A percentile compares a stretch with the other conserved stretches of the same genome.
These are phyloP conservation scores for Persicaria maculosa DNA, from an alignment of 148 eudicot species.

Conservation along the genomic window DNA sequence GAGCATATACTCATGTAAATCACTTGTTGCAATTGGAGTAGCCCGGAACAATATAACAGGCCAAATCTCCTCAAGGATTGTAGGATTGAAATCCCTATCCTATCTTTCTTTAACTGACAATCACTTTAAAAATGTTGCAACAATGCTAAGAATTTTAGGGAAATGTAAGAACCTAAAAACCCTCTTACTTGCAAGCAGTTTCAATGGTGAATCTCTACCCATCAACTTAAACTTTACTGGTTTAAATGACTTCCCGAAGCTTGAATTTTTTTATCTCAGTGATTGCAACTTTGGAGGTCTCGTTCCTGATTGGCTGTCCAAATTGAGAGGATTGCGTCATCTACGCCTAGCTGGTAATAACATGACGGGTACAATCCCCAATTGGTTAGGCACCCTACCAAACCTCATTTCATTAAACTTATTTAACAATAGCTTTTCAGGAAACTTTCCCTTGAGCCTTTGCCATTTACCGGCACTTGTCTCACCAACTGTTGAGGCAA, in stretches of 20 bases:
- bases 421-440: conserved; percentile 45
- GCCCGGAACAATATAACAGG: no score
- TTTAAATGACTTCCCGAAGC: conserved; percentile 36
- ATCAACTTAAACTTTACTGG: conserved; percentile 24
- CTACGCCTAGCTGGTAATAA: conserved; percentile 51
- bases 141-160: no score
- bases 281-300: conserved; percentile 56
- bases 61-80: no score
- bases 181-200: conserved; percentile 42
- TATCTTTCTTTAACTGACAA: no score
- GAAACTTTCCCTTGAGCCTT: conserved; percentile 41
- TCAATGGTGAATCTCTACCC: conserved; percentile 52
- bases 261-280: conserved; percentile 58
- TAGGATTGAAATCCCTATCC: no score
- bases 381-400: conserved; percentile 52
- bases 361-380: conserved; percentile 51
- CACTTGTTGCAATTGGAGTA: no score
- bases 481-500: no score
- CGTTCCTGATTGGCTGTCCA: conserved; percentile 52
- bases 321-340: conserved; percentile 46
- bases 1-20: no score
- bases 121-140: no score
- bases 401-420: conserved; percentile 62
- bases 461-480: conserved; percentile 32
- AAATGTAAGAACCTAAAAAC: no score